These are phyloP conservation scores for Ustilago hordei DNA, from an alignment of 1,284 basidiomycete genomes.

Conservation along the genomic window DNA sequence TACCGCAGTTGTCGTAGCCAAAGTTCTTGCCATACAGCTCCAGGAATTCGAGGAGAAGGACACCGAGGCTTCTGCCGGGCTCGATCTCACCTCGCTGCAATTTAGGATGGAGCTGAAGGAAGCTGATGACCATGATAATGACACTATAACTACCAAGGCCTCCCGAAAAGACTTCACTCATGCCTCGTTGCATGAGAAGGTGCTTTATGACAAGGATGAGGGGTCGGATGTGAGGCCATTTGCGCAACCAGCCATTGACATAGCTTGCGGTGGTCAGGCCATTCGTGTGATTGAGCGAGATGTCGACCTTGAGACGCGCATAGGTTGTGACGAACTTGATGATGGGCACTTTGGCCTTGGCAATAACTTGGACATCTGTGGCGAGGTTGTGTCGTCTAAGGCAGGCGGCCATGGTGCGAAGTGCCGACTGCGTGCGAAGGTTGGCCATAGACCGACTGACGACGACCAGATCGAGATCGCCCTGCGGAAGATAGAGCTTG, in stretches of 20 bases:
- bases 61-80: constrained; percentile 86
- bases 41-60: constrained; percentile 93
- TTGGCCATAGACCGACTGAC: constrained; percentile 69
- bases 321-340: constrained; percentile 87
- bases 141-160: constrained; percentile 94
- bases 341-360: constrained; percentile 90
- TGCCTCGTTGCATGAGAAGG: constrained; percentile 86
- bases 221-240: constrained; percentile 79
- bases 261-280: constrained; percentile 85
- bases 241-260: constrained; percentile 81
- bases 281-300: constrained; percentile 73
- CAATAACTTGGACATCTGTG: constrained; percentile 81
- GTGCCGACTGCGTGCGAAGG: constrained; percentile 68
- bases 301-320: constrained; percentile 71
- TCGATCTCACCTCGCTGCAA: constrained; percentile 88
- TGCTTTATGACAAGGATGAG: constrained; percentile 83
- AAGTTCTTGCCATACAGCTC: constrained; percentile 93
- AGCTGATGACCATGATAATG: constrained; percentile 90
- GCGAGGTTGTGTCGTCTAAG: constrained; percentile 72
- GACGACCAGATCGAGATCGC: constrained; percentile 75
- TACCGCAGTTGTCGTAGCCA: constrained; percentile 77
- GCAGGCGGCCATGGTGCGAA: constrained; percentile 71
- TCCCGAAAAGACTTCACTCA: constrained; percentile 97
- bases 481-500: constrained; percentile 90
- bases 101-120: constrained; percentile 96